Evolutionary conservation across 805 yeast species (phyloP), one percentile per base, ranked within the genome.

Genomic region (Schwanniomyces pseudopolymorphus): DNA sequence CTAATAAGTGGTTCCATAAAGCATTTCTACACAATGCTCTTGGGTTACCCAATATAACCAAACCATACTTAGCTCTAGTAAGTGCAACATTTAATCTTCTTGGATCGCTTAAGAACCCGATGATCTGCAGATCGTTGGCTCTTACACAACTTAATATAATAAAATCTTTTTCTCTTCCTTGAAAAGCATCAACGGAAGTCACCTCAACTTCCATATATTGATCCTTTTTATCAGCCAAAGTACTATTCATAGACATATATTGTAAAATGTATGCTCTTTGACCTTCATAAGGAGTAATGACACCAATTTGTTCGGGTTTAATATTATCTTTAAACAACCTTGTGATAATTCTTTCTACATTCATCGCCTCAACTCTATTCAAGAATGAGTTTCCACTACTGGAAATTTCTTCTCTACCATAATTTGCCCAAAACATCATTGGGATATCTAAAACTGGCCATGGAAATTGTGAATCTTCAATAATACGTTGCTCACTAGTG

Each of bases 361-460:
- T 87, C 84, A 86, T 82, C 0, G 97, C 96, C 66, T 91, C 97
- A 28, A 87, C 84, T 52, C 96, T 75, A 66, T 91, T 91, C 55
- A 91, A 72, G 58, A 74, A 90, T 7, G 96, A 86, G 4, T 85
- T 83, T 47, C 97, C 97, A 52, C 82, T 78, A 0, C 84, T 80
- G 20, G 94, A 82, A 43, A 91, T 80, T 65, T 91, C 97, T 70
- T 91, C 97, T 53, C 85, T 83, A 33, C 97, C 96, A 60, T 83
- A 82, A 54, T 84, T 84, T 0, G 88, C 85, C 97, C 97, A 90
- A 58, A 91, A 88, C 94, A 91, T 87, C 96, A 89, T 89, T n/a
- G 97, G 97, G 4, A 75, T 77, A 41, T 81, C 84, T 20, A 75
- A 73, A 22, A 87, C 84, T 1, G 96, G 96, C 97, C 97, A 91